These are phyloP conservation scores for Parasarocladium wereldwijsianum DNA, from an alignment of 2,329 filamentous ascomycete species.

Conservation along the genomic window DNA sequence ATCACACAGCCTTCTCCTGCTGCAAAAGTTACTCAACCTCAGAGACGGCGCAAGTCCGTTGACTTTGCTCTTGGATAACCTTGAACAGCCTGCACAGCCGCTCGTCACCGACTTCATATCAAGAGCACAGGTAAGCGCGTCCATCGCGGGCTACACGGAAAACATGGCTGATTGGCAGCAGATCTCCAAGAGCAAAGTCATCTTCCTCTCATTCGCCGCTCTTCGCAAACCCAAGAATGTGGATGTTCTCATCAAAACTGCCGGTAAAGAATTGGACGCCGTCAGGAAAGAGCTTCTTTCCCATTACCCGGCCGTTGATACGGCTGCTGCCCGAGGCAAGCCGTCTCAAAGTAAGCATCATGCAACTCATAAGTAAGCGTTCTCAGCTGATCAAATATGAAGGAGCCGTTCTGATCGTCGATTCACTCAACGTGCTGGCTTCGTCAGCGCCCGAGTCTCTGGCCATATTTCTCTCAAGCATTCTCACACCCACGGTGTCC, in stretches of 20 bases:
- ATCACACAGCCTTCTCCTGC: conserved; percentile 70
- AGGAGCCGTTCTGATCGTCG: conserved; percentile 67
- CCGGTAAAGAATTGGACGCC: conserved; percentile 38
- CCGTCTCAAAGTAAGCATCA: conserved; percentile 26
- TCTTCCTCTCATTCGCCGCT: conserved; percentile 69
- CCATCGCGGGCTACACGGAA: background rate
- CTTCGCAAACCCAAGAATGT: conserved; percentile 47
- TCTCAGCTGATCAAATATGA: conserved; percentile 7
- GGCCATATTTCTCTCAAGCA: conserved; percentile 53
- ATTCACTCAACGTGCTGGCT: conserved; percentile 58
- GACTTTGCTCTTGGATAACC: conserved; percentile 69
- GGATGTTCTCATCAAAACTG: conserved; percentile 52
- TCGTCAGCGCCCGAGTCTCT: conserved; percentile 39
- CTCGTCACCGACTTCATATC: conserved; percentile 60
- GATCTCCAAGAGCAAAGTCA: conserved; percentile 52
- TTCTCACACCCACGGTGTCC: conserved; percentile 52
- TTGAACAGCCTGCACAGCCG: conserved; percentile 65
- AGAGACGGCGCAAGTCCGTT: conserved; percentile 73
- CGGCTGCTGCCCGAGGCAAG: conserved; percentile 19
- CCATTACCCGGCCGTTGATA: conserved; percentile 27
- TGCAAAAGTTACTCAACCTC: conserved; percentile 68
- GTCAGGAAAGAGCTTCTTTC: conserved; percentile 46
- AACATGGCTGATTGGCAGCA: conserved; percentile 5
- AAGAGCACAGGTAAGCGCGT: conserved; percentile 49
- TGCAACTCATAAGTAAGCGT: conserved; percentile 3